phyloP scores from a whole-genome alignment of 352 stramenopile genomes.

The Globisporangium splendens region DNA sequence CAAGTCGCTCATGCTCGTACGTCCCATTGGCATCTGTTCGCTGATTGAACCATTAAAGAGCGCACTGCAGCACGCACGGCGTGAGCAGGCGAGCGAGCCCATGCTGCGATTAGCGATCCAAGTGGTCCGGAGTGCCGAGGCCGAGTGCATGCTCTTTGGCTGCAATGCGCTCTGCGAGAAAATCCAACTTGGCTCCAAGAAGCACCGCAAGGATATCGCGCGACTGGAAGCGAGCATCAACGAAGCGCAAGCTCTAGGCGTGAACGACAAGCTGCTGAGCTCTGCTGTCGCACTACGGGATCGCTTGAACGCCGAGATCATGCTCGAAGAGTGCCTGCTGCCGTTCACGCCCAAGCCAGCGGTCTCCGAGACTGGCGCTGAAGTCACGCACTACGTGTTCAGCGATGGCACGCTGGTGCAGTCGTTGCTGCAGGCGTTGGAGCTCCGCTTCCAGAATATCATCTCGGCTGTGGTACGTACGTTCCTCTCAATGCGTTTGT shows the following conservation, averaged over 20 bases:
- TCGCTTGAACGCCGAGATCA: constrained; percentile 63
- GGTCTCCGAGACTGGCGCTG: constrained; percentile 21
- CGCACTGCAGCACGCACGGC: constrained; percentile 41
- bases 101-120: constrained; percentile 61
- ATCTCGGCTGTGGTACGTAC: constrained; percentile 40
- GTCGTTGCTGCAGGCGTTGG: constrained; percentile 67
- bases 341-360: constrained; percentile 29
- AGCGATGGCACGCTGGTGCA: constrained; percentile 35
- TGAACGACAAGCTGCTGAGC: constrained; percentile 56
- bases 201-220: constrained; percentile 49
- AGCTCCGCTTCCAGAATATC: constrained; percentile 52
- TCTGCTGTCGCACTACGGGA: constrained; percentile 41
- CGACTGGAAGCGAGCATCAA: constrained; percentile 60
- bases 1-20: constrained; percentile 60
- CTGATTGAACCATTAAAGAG: constrained; percentile 61
- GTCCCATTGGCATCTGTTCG: constrained; percentile 70
- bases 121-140: constrained; percentile 69
- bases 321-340: constrained; percentile 54
- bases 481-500: constrained; percentile 1
- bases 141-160: constrained; percentile 79
- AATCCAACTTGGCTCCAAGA: constrained; percentile 53
- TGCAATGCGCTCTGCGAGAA: constrained; percentile 60
- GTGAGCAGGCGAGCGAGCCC: constrained; percentile 39
- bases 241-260: constrained; percentile 41
- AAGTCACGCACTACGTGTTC: constrained; percentile 44